Evolutionary conservation across 345 rosid species (phyloP), one percentile per base, ranked within the genome.

Genomic region (Corchorus capsularis): DNA sequence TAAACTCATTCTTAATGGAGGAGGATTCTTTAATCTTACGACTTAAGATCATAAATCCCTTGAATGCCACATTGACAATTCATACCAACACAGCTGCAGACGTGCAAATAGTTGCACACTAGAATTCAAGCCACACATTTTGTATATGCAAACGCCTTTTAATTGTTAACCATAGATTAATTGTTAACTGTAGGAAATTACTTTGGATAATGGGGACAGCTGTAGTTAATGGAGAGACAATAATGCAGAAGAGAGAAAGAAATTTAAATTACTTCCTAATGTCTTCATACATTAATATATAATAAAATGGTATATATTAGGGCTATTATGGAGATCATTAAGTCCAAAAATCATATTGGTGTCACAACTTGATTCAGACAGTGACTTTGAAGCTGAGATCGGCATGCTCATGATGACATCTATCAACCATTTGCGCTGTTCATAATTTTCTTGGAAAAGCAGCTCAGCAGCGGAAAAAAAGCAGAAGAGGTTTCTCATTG

Each of bases 261-360:
- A 16, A 16, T 69, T 69, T 69, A 16, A 50, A 49, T 34, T 39
- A 32, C 45, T 41, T 7, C 3, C 7, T 41, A 45, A 45, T 45
- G 47, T 45, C 47, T 45, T 45, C 9, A 1, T 45, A 8, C 32
- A 32, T 67, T 16, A 45, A 47, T 67, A 6, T 20, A 46, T 16
- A 20, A 47, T 67, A 6, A 46, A 46, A 47, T 39, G 14, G 39
- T 67, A 45, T 47, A 22, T 67, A 47, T 22, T 6, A 45, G 47
- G 47, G 47, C 47, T 45, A 56, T 19, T 19, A 19, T 45, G 53
- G 54, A 45, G 35, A 46, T 22, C 19, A 20, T n/a, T 67, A 46
- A 32, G 71, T 47, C 71, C 49, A 67, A 67, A 67, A 7, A 32
- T 47, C 71, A 46, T 13, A 37, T 20, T 35, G 45, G 35, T 62